A percentile compares a stretch with the other conserved stretches of the same genome.
These are phyloP conservation scores for Arxiozyma telluris DNA, from an alignment of 1,139 yeast genomes.

Conservation along the genomic window DNA sequence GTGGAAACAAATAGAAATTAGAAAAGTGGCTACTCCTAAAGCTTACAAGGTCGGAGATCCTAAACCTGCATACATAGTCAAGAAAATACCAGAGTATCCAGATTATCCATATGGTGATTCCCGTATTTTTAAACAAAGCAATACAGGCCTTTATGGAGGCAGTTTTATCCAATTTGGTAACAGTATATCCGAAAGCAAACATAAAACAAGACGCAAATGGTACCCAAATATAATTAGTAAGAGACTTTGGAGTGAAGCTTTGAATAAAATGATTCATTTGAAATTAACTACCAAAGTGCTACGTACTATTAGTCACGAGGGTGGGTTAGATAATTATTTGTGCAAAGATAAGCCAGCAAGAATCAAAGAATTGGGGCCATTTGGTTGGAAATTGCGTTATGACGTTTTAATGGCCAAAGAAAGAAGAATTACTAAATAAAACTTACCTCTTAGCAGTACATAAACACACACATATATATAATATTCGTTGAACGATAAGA, in stretches of 20 bases:
- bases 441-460: background rate
- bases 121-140: constrained; percentile 68
- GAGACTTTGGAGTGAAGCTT: constrained; percentile 74
- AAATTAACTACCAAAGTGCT: constrained; percentile 75
- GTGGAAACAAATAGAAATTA: constrained; percentile 36
- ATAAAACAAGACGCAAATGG: constrained; percentile 70
- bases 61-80: constrained; percentile 43
- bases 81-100: constrained; percentile 47
- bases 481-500: background rate
- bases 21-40: constrained; percentile 30
- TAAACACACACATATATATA: background rate
- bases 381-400: constrained; percentile 85
- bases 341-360: constrained; percentile 82
- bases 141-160: constrained; percentile 86
- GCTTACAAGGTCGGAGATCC: constrained; percentile 37
- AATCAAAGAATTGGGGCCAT: constrained; percentile 81
- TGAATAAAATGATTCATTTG: constrained; percentile 46
- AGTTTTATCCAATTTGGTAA: constrained; percentile 71
- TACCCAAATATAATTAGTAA: constrained; percentile 71
- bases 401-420: constrained; percentile 40
- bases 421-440: constrained; percentile 12
- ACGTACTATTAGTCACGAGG: constrained; percentile 81
- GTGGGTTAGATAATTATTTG: constrained; percentile 84
- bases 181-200: constrained; percentile 66
- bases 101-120: constrained; percentile 79